Evolutionary conservation across 257 asterid genomes (phyloP), one percentile per base, ranked within the genome.

Genomic region (Solanum chiquidenum): DNA sequence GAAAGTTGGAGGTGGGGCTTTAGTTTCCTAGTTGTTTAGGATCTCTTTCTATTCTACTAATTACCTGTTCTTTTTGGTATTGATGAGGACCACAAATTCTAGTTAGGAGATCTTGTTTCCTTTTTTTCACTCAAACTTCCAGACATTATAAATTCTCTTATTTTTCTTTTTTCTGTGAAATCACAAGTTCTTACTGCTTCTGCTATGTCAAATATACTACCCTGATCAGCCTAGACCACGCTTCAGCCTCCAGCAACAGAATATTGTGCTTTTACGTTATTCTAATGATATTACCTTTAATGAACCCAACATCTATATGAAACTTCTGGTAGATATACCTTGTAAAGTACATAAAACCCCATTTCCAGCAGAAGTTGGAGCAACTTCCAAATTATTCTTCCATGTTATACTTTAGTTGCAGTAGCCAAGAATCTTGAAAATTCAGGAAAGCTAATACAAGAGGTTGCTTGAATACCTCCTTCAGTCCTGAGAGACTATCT

Each of bases 401-500:
- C 33, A 75, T 75, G 10, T 75, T 75, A 75, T 74, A 76, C 55
- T 76, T 76, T n/a, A 1, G 60, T 76, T 2, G 60, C 7, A 3
- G 35, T 76, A 23, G 38, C n/a, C 1, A 40, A 42, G 62, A 77
- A 77, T 77, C 5, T 77, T 77, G 9, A 42, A 42, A 79, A 27
- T 27, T 68, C 83, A 71, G 83, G 74, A 38, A 58, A 52, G 37
- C 71, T 84, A 69, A 77, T 31, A 62, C 21, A 49, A n/a, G 35
- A 44, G 80, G 35, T 60, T 35, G n/a, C 21, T 62, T 40, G 42
- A 86, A 72, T 89, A 95, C 99, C 99, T 97, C 98, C 89, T 91
- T 91, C 86, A 97, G 92, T 86, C 91, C 98, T 42, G 96, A 90
- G 77, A 95, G 92, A 88, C 91, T 90, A 89, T 93, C 98, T 92